These are phyloP conservation scores for Pezizomycotina sp. DNA, from an alignment of 2,329 filamentous ascomycete genomes.

Conservation along the genomic window DNA sequence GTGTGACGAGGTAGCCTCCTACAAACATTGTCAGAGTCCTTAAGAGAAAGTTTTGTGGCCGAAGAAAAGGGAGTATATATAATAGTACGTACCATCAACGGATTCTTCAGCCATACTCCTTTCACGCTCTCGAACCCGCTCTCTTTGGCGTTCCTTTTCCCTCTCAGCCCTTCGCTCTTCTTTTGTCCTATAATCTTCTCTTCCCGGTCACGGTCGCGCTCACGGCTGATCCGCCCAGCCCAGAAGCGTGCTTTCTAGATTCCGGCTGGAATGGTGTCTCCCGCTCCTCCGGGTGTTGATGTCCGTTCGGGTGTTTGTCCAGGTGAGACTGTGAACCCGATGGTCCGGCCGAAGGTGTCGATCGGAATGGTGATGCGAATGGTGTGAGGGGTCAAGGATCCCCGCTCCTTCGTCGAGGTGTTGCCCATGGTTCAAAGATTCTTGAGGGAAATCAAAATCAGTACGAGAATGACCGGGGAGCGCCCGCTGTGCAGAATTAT, in stretches of 20 bases:
- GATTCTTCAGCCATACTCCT: constrained; percentile 80
- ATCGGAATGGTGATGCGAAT: constrained; percentile 12
- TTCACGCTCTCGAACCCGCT: constrained; percentile 68
- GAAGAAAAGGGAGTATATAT: constrained; percentile 7
- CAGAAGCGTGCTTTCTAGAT: constrained; percentile 22
- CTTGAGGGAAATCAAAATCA: too few species aligned
- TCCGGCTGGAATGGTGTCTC: constrained; percentile 16
- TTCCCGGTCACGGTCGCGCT: constrained; percentile 19
- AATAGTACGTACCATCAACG: constrained; percentile 46
- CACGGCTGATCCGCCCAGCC: constrained; percentile 20
- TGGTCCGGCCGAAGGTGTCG: constrained; percentile 19
- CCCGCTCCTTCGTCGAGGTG: constrained; percentile 24
- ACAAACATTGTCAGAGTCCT: constrained; percentile 2
- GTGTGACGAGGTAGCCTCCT: constrained; percentile 76
- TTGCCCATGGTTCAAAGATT: constrained; percentile 26
- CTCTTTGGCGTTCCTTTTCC: constrained; percentile 75
- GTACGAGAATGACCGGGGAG: too few species aligned
- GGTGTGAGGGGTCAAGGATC: constrained; percentile 21
- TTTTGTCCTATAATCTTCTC: constrained; percentile 13
- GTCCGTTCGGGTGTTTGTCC: constrained; percentile 13
- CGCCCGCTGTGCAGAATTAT: too few species aligned
- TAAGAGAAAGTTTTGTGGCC: constrained; percentile 2
- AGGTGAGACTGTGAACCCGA: constrained; percentile 18
- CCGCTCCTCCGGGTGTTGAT: constrained; percentile 11
- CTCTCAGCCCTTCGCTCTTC: constrained; percentile 62